Conservation (phyloP, 129 eudicot genomes). For the Flaveria trinervia region DNA sequence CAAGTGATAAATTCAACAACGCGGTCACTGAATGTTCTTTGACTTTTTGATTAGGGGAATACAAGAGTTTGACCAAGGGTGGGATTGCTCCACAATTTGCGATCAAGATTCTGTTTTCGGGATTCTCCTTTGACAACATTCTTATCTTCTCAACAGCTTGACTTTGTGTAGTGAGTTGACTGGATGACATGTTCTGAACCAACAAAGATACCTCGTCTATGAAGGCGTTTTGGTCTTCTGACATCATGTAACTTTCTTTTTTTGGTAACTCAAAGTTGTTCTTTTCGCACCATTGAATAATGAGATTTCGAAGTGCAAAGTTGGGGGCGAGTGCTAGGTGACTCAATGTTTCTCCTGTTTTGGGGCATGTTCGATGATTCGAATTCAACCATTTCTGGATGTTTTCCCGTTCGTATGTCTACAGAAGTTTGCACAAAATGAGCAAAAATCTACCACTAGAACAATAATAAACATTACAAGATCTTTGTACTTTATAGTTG, state of each 20-base stretch:
- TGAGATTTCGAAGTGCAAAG: conserved; percentile 65
- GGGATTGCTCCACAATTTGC: conserved; percentile 57
- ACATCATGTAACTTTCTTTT: conserved; percentile 34
- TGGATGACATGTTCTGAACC: conserved; percentile 53
- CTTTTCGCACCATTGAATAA: conserved; percentile 75
- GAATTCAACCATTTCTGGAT: conserved; percentile 68
- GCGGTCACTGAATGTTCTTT: conserved; percentile 72
- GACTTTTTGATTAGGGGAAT: conserved; percentile 37
- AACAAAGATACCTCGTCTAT: conserved; percentile 44
- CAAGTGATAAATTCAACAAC: conserved; percentile 60
- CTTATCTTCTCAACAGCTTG: conserved; percentile 61
- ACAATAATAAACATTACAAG: not conserved
- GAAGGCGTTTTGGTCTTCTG: conserved; percentile 41
- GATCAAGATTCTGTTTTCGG: conserved; percentile 56
- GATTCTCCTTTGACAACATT: conserved; percentile 67
- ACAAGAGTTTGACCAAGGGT: conserved; percentile 50
- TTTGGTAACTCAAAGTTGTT: conserved; percentile 57
- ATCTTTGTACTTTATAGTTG: not conserved
- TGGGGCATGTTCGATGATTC: conserved; percentile 65
- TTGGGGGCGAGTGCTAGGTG: conserved; percentile 69
- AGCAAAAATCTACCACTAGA: not conserved
- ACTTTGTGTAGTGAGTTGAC: conserved; percentile 36
- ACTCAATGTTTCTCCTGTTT: conserved; percentile 57
- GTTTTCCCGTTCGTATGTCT: conserved; percentile 79
- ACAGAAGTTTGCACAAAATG: conserved; percentile 27